Conservation (phyloP, 1,284 basidiomycete species). For the Ceratobasidium sp. region DNA sequence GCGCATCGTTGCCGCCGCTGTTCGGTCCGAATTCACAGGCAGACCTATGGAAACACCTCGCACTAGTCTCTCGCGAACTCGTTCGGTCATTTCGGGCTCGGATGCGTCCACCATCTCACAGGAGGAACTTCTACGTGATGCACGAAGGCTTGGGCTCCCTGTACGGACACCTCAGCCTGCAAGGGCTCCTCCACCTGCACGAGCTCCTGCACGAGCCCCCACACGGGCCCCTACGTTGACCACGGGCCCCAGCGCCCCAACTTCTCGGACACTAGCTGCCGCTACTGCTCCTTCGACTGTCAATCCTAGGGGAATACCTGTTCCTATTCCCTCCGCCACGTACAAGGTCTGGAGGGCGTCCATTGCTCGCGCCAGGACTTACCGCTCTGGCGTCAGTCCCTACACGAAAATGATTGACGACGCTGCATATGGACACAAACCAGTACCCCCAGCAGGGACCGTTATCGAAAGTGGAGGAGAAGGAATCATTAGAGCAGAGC, state of each 20-base stretch:
- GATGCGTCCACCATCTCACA: constrained; percentile 10
- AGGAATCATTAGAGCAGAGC: constrained; percentile 33
- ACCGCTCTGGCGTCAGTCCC: constrained; percentile 2
- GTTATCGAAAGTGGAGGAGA: constrained; percentile 39
- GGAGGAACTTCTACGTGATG: constrained; percentile 21
- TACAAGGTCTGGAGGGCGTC: constrained; percentile 33
- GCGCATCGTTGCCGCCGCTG: constrained; percentile 1
- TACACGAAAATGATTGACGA: constrained; percentile 29
- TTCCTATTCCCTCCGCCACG: constrained; percentile 5
- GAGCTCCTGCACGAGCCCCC: background rate
- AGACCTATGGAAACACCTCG: constrained; percentile 14
- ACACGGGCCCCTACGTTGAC: background rate
- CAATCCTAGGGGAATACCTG: background rate
- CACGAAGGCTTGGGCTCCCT: constrained; percentile 7
- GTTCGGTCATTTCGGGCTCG: constrained; percentile 23
- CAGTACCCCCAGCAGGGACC: constrained; percentile 15
- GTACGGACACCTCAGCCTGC: constrained; percentile 6
- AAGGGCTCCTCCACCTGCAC: background rate
- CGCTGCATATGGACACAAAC: constrained; percentile 18
- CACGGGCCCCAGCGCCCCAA: background rate
- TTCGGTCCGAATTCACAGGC: constrained; percentile 14
- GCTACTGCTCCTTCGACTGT: constrained; percentile 2
- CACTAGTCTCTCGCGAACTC: constrained; percentile 19
- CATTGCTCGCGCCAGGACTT: constrained; percentile 1
- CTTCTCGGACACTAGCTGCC: constrained; percentile 20